Conservation (phyloP, 1,284 basidiomycete genomes). For the Tilletia caries region DNA sequence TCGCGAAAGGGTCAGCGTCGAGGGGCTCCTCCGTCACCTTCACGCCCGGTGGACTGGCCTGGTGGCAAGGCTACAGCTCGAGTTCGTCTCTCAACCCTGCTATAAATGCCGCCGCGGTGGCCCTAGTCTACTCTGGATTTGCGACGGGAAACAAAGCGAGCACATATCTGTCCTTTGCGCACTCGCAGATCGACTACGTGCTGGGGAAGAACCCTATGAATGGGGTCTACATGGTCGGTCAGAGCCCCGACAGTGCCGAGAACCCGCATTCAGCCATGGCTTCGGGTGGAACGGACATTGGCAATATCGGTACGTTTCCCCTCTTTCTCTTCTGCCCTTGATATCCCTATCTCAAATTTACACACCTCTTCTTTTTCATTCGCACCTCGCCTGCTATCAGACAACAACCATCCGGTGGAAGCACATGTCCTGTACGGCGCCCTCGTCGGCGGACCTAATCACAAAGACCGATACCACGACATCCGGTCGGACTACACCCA, state of each 20-base stretch:
- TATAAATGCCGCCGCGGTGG: constrained; percentile 76
- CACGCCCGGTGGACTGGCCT: constrained; percentile 69
- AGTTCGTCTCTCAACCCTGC: constrained; percentile 77
- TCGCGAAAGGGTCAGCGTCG: constrained; percentile 63
- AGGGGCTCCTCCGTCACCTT: neutral
- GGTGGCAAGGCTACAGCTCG: constrained; percentile 74
- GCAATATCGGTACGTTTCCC: constrained; percentile 67
- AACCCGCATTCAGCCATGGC: constrained; percentile 86
- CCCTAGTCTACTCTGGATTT: constrained; percentile 71
- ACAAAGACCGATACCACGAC: constrained; percentile 72
- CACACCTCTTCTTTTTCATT: neutral
- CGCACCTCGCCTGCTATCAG: too few species aligned
- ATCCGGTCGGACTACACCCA: constrained; percentile 77
- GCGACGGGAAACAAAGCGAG: constrained; percentile 59
- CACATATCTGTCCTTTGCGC: constrained; percentile 70
- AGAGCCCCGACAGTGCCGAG: constrained; percentile 79
- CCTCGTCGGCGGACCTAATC: constrained; percentile 81
- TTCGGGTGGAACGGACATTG: constrained; percentile 69
- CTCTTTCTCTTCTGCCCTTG: too few species aligned
- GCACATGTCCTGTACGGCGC: constrained; percentile 79
- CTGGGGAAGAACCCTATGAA: constrained; percentile 84
- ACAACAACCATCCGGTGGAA: constrained; percentile 63
- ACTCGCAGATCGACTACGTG: constrained; percentile 72
- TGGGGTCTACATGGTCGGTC: constrained; percentile 74
- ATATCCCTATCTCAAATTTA: neutral